Evolutionary conservation across 345 rosid genomes (phyloP).

Genomic region (Acer negundo): DNA sequence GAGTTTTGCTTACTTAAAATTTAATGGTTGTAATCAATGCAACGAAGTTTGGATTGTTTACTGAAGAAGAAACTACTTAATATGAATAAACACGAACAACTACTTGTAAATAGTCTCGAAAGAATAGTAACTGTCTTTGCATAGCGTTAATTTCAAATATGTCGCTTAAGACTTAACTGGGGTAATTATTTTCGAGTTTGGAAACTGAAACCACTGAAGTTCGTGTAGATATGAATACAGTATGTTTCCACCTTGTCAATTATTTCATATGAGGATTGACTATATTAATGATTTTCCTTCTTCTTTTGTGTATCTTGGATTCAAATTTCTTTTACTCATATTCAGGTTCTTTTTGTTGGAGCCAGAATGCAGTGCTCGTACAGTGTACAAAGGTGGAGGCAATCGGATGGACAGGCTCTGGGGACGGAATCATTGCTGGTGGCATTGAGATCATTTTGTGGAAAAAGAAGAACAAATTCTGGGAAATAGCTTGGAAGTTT

Average conservation of each 20-base stretch:
- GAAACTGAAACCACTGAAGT: neutral
- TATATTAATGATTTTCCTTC: conserved; percentile 13
- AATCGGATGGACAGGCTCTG: conserved; percentile 79
- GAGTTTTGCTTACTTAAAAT: neutral
- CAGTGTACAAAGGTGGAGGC: conserved; percentile 78
- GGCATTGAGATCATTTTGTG: conserved; percentile 75
- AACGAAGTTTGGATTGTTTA: neutral
- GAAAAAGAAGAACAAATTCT: conserved; percentile 67
- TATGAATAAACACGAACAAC: neutral
- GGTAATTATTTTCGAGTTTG: conserved; percentile 7
- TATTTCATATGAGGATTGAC: neutral
- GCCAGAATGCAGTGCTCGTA: conserved; percentile 83
- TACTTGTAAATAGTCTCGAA: neutral
- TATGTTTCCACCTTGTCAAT: neutral
- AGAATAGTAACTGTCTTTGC: neutral
- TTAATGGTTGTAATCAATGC: neutral
- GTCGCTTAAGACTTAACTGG: neutral
- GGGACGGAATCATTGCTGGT: conserved; percentile 81
- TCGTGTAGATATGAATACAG: neutral
- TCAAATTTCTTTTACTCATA: conserved; percentile 51
- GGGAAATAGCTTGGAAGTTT: conserved; percentile 93
- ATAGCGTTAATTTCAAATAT: neutral
- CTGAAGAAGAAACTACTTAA: neutral
- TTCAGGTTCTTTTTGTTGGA: conserved; percentile 99
- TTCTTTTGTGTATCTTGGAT: conserved; percentile 39